These are phyloP conservation scores for Pichia sp. DNA, from an alignment of 1,139 yeast genomes.

Conservation along the genomic window DNA sequence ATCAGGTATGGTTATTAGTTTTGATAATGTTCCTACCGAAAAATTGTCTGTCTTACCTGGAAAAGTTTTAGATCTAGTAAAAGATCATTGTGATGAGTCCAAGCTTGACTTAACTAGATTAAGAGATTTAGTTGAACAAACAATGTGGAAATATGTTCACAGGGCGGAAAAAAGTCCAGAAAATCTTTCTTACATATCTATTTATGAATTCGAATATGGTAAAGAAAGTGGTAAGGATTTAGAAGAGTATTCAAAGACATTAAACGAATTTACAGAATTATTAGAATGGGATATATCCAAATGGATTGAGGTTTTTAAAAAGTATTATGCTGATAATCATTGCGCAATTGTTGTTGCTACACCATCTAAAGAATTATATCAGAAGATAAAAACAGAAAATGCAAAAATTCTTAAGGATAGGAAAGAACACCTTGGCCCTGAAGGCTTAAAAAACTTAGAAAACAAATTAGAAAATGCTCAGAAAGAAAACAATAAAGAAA, in stretches of 20 bases:
- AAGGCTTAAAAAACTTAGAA: constrained; percentile 52
- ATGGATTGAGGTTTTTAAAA: constrained; percentile 57
- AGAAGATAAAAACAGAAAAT: constrained; percentile 44
- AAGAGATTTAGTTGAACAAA: constrained; percentile 61
- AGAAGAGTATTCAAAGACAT: constrained; percentile 44
- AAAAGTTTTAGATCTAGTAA: constrained; percentile 46
- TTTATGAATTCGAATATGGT: constrained; percentile 78
- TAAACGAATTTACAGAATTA: constrained; percentile 57
- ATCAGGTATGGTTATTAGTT: constrained; percentile 51
- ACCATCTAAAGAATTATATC: constrained; percentile 67
- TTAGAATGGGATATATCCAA: constrained; percentile 54
- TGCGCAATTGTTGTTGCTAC: constrained; percentile 67
- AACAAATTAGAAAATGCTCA: constrained; percentile 56
- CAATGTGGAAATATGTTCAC: constrained; percentile 55
- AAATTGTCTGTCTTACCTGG: constrained; percentile 48
- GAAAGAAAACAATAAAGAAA: constrained; percentile 59
- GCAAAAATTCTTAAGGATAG: constrained; percentile 46
- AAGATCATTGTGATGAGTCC: constrained; percentile 40
- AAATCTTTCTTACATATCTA: constrained; percentile 59
- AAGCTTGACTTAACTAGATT: constrained; percentile 61
- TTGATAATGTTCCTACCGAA: constrained; percentile 75
- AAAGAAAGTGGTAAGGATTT: constrained; percentile 54
- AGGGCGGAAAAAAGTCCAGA: constrained; percentile 63
- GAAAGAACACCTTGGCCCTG: constrained; percentile 47
- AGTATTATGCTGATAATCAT: constrained; percentile 56